phyloP scores from a whole-genome alignment of 345 rosid species.

The Eucalyptus paniculata region DNA sequence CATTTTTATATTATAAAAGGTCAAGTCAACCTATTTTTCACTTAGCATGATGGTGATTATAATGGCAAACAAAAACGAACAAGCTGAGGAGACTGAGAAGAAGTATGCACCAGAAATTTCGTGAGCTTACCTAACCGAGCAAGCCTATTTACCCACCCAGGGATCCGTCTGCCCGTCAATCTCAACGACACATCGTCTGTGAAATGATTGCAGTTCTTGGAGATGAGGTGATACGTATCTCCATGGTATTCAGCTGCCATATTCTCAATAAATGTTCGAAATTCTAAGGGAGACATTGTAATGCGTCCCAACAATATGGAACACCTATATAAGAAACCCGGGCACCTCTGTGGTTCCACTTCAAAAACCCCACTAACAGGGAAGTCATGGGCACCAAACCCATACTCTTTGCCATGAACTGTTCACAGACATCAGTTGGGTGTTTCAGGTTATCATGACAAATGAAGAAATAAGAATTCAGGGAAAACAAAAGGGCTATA shows the following conservation, averaged over 20 bases:
- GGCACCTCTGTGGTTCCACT: slow-evolving; percentile 71
- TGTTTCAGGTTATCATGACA: neutral
- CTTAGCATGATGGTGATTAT: neutral
- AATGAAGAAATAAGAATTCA: neutral
- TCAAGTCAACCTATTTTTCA: neutral
- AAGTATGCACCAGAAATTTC: neutral
- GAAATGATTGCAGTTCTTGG: slow-evolving; percentile 79
- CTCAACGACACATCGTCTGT: slow-evolving; percentile 48
- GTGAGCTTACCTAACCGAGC: slow-evolving; percentile 50
- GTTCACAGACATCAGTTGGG: neutral
- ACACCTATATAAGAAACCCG: slow-evolving; percentile 50
- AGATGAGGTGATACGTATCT: slow-evolving; percentile 67
- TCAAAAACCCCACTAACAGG: slow-evolving; percentile 81
- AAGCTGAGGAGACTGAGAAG: neutral
- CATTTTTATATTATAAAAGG: neutral
- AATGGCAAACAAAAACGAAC: neutral
- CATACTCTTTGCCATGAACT: slow-evolving; percentile 81
- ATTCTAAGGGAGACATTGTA: slow-evolving; percentile 36
- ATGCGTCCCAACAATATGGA: slow-evolving; percentile 32
- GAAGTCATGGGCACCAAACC: slow-evolving; percentile 77
- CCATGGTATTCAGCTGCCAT: slow-evolving; percentile 69
- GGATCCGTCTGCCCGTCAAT: slow-evolving; percentile 44
- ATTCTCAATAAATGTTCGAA: slow-evolving; percentile 44
- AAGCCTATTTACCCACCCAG: slow-evolving; percentile 76
- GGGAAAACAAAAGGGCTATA: neutral